Evolutionary conservation across 1,284 basidiomycete genomes (phyloP).

Genomic region (Volvariella volvacea): DNA sequence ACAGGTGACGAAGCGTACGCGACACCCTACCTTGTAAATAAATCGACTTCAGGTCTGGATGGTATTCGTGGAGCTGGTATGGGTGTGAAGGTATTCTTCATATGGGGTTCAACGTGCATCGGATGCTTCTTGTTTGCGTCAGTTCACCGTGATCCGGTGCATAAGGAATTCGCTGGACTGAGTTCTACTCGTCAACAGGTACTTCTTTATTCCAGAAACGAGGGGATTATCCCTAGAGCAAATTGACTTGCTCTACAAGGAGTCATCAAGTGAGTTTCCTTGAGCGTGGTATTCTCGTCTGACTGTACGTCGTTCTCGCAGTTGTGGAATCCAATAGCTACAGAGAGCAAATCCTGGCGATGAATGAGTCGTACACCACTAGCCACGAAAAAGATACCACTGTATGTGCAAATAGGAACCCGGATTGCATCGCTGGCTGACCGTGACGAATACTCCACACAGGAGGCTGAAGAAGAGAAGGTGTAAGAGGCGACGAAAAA

Average conservation of each 20-base stretch:
- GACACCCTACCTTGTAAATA: conserved; percentile 63
- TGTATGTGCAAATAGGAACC: no score
- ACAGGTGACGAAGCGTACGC: conserved; percentile 23
- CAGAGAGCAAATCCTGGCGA: no score
- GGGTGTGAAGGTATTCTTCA: conserved; percentile 71
- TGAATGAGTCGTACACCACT: no score
- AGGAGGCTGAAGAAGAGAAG: no score
- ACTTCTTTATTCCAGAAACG: conserved; percentile 57
- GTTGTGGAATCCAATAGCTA: no score
- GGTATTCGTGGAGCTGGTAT: conserved; percentile 42
- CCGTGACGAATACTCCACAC: no score
- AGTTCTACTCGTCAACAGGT: conserved; percentile 8
- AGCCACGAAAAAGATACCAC: no score
- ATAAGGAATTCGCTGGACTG: background rate
- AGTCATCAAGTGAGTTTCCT: background rate
- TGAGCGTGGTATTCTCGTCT: no score
- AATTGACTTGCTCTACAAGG: conserved; percentile 46
- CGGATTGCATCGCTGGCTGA: no score
- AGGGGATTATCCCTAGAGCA: conserved; percentile 65
- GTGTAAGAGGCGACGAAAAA: no score
- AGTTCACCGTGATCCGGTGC: conserved; percentile 8
- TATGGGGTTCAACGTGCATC: conserved; percentile 64
- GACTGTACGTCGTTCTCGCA: no score
- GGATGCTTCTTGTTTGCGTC: conserved; percentile 58
- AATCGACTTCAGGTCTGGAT: conserved; percentile 13